Conservation (phyloP, 2,329 filamentous ascomycete species). For the Alternaria triticimaculans region DNA sequence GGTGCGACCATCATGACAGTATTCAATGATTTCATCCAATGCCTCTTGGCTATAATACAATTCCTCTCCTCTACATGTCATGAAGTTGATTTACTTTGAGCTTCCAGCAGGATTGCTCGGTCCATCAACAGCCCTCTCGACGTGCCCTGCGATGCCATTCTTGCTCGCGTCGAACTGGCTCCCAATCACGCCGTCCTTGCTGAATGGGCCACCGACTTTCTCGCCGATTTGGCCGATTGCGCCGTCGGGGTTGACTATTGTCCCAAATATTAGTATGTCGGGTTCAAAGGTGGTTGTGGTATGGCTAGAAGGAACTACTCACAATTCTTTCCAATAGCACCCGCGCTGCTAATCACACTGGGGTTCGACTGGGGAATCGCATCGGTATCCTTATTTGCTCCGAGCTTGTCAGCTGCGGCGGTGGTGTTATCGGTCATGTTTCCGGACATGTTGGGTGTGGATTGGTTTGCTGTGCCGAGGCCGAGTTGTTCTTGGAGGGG, state of each 20-base stretch:
- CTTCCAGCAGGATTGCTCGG: conserved; percentile 48
- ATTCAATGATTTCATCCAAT: background rate
- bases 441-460: conserved; percentile 10
- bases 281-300: too few relatives aligned
- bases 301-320: too few relatives aligned
- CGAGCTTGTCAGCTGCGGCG: conserved; percentile 34
- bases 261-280: too few relatives aligned
- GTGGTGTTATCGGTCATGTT: conserved; percentile 32
- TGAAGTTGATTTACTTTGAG: conserved; percentile 19
- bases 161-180: conserved; percentile 62
- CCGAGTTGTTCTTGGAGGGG: conserved; percentile 29
- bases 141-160: conserved; percentile 60
- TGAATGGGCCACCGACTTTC: conserved; percentile 54
- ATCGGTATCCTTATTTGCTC: conserved; percentile 39
- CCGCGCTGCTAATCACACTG: conserved; percentile 56
- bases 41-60: conserved; percentile 15
- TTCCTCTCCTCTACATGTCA: background rate
- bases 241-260: conserved; percentile 54
- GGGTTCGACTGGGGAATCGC: conserved; percentile 43
- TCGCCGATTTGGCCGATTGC: conserved; percentile 59
- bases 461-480: conserved; percentile 16
- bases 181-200: conserved; percentile 61
- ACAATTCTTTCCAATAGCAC: conserved; percentile 58
- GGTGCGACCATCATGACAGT: too few relatives aligned
- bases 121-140: conserved; percentile 57